These are phyloP conservation scores for Psilocybe subaeruginosa DNA, from an alignment of 768 basidiomycete species.

Conservation along the genomic window DNA sequence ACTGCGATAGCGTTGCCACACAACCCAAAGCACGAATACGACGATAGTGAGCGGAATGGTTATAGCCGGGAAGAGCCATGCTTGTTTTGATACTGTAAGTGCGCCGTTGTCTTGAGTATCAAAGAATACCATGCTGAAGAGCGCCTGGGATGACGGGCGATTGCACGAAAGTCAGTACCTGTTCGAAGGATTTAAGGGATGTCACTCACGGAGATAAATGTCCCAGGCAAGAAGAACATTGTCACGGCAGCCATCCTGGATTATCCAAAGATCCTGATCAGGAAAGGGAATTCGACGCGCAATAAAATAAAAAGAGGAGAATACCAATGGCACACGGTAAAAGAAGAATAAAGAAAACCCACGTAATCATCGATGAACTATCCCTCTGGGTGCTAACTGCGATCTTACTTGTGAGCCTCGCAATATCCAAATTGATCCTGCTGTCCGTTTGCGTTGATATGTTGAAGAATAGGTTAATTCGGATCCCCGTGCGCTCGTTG, in stretches of 20 bases:
- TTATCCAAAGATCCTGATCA: no score
- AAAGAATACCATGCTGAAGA: slow-evolving; percentile 25
- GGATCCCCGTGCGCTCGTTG: slow-evolving; percentile 21
- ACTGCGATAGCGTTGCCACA: not conserved
- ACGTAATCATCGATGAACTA: slow-evolving; percentile 31
- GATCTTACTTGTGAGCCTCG: slow-evolving; percentile 22
- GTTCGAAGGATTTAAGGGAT: not conserved
- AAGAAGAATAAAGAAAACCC: slow-evolving; percentile 1
- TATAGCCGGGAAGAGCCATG: slow-evolving; percentile 1
- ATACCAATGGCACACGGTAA: not conserved
- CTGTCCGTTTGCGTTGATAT: slow-evolving; percentile 22
- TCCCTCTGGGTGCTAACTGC: slow-evolving; percentile 24
- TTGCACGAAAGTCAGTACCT: not conserved
- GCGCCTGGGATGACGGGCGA: slow-evolving; percentile 7
- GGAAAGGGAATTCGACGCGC: no score
- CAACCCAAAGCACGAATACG: not conserved
- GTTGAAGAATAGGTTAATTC: slow-evolving; percentile 25
- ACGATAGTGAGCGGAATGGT: not conserved
- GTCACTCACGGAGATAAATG: slow-evolving; percentile 25
- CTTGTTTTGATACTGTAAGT: not conserved
- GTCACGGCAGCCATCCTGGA: slow-evolving; percentile 28
- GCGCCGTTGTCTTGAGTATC: not conserved
- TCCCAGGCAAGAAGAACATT: slow-evolving; percentile 29
- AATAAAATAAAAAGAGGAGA: no score
- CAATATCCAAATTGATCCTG: slow-evolving; percentile 21